Conservation (phyloP, 768 basidiomycete genomes). For the Agaricus sinodeliciosus region DNA sequence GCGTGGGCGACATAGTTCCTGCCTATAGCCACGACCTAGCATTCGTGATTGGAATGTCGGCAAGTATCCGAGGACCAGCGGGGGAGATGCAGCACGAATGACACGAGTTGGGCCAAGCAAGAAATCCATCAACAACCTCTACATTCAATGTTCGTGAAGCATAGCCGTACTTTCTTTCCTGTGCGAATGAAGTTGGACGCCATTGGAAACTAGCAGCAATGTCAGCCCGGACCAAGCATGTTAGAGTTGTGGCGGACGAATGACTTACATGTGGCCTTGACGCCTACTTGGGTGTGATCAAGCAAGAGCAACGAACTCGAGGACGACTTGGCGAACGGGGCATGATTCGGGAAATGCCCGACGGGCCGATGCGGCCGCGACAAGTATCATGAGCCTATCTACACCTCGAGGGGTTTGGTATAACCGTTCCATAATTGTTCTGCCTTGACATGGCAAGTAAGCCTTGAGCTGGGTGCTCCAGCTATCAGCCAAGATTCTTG, state of each 20-base stretch:
- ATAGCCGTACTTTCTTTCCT: constrained; percentile 28
- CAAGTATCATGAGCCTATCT: no score
- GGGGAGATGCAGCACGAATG: neutral
- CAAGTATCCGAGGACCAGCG: neutral
- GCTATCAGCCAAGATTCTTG: neutral
- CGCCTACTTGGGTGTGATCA: neutral
- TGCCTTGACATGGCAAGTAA: no score
- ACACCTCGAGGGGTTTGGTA: neutral
- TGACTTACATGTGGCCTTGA: no score
- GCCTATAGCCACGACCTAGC: constrained; percentile 92
- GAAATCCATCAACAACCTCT: no score
- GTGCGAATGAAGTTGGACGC: constrained; percentile 27
- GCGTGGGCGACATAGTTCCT: constrained; percentile 90
- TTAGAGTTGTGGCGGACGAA: neutral
- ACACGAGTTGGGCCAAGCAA: no score
- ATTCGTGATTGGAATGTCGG: neutral
- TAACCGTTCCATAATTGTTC: neutral
- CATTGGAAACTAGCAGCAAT: constrained; percentile 11
- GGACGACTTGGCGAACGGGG: neutral
- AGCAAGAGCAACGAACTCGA: neutral
- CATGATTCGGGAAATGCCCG: neutral
- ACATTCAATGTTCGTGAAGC: neutral
- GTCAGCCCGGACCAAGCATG: neutral
- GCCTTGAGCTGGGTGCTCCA: neutral
- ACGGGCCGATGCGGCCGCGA: neutral